Percentiles rank a stretch among this genome's conserved stretches.
Conservation (phyloP, 345 rosid species). For the Eucalyptus sideroxylon region DNA sequence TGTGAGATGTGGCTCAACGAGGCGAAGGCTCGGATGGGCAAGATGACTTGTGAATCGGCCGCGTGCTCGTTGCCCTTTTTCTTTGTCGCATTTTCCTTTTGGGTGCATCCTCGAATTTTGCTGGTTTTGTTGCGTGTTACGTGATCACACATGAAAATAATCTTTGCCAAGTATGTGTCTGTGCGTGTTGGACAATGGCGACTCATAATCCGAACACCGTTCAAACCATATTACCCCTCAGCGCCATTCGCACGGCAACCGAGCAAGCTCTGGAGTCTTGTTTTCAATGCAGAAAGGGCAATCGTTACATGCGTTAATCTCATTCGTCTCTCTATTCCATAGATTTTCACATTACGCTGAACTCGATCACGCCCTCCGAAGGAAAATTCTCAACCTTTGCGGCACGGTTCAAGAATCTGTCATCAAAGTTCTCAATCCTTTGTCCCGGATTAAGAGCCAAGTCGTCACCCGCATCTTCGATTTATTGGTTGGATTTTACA, state of each 20-base stretch:
- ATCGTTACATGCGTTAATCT: neutral
- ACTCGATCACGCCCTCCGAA: neutral
- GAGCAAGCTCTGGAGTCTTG: neutral
- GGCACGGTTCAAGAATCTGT: neutral
- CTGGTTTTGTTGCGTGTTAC: neutral
- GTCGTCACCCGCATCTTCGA: no score
- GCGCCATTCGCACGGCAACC: neutral
- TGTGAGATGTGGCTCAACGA: neutral
- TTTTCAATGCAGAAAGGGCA: neutral
- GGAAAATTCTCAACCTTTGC: neutral
- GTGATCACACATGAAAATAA: neutral
- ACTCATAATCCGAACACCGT: neutral
- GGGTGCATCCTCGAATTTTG: neutral
- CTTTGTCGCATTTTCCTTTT: neutral
- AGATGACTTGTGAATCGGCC: neutral
- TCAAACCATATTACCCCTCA: neutral
- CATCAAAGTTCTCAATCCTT: neutral
- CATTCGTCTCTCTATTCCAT: neutral
- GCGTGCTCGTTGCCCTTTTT: neutral
- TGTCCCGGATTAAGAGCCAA: no score
- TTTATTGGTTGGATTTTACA: fast-evolving
- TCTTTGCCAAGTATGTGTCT: neutral
- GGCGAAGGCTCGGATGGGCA: neutral
- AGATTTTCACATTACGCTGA: neutral
- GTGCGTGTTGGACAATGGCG: neutral